These are phyloP conservation scores for Cryptococcus floricola DNA, from an alignment of 1,284 basidiomycete species.

Conservation along the genomic window DNA sequence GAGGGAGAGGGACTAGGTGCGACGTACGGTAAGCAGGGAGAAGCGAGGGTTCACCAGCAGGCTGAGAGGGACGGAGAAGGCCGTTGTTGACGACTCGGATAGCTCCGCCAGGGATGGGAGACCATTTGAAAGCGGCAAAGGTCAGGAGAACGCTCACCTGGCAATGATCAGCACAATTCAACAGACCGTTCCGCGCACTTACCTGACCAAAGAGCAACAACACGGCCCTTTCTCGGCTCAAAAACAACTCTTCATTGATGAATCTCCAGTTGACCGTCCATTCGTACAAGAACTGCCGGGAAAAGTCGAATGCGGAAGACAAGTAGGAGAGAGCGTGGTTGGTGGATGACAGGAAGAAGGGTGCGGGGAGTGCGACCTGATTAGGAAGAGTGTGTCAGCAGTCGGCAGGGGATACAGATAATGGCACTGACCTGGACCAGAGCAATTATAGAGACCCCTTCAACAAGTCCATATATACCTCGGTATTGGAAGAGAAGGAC, in stretches of 20 bases:
- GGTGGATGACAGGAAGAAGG: constrained; percentile 61
- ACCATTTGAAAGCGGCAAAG: constrained; percentile 74
- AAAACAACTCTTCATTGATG: constrained; percentile 68
- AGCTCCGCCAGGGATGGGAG: constrained; percentile 60
- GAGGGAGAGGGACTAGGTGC: too few relatives aligned
- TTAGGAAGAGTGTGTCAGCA: background rate
- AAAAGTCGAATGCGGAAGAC: constrained; percentile 76
- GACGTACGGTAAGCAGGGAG: constrained; percentile 30
- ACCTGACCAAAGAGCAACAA: constrained; percentile 67
- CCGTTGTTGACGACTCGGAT: constrained; percentile 58
- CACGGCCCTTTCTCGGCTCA: constrained; percentile 61
- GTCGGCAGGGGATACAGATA: constrained; percentile 1
- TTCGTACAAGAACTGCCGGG: constrained; percentile 82
- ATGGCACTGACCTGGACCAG: constrained; percentile 45
- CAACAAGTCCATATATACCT: constrained; percentile 60
- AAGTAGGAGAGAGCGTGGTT: constrained; percentile 59
- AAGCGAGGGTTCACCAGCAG: constrained; percentile 5
- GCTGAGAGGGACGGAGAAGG: constrained; percentile 16
- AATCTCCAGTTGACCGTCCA: constrained; percentile 99
- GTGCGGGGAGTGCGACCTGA: constrained; percentile 64
- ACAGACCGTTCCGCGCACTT: constrained; percentile 10
- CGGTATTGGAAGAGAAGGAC: constrained; percentile 71
- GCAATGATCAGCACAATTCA: background rate
- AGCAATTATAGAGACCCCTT: constrained; percentile 57
- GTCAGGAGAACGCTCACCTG: constrained; percentile 50